Evolutionary conservation across 208 protist species (phyloP), one percentile per base, ranked within the genome.

Genomic region (Trypanosoma platydactyli): DNA sequence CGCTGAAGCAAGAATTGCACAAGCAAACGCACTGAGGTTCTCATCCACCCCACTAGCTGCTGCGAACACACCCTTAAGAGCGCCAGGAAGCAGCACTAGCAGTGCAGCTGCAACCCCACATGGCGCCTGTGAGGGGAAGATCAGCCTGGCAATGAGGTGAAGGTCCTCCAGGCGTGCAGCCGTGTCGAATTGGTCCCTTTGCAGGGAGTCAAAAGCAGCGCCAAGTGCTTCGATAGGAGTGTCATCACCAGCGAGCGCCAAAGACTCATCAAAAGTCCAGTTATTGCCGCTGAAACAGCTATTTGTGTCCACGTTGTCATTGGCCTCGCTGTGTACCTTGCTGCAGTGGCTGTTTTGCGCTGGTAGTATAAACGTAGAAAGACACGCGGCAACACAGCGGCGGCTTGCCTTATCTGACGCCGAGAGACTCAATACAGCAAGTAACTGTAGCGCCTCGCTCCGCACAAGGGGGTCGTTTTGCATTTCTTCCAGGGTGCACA

Each of bases 31-130:
- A 58, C 67, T 61, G 16, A 64, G 24, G 40, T 72, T 59, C 42
- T 72, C 67, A 40, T 72, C 67, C 45, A 72, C 67, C 35, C 57
- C 58, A 29, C 67, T 72, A 18, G 67, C 67, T 12, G 58, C 67
- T 35, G 50, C 56, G 48, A 72, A 64, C 5, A 72, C 58, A 52
- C 35, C 2, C 29, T 53, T 64, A 2, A 65, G 7, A 16, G 67
- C 67, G 30, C 67, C 57, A 4, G 67, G 67, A 7, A 72, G 25
- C 40, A 65, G 50, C 9, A 65, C 20, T 9, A 71, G 56, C 9
- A 65, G 30, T 33, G 67, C 67, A 0, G 67, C 67, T 18, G 67
- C 67, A 7, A 63, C 57, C 12, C 58, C 58, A 2, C 3, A 18
- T 42, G 67, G 50, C 11, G 41, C 27, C 1, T 42, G 46, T 4